Evolutionary conservation across 2,329 filamentous ascomycete genomes (phyloP).

Genomic region (Bipolaris zeicola): DNA sequence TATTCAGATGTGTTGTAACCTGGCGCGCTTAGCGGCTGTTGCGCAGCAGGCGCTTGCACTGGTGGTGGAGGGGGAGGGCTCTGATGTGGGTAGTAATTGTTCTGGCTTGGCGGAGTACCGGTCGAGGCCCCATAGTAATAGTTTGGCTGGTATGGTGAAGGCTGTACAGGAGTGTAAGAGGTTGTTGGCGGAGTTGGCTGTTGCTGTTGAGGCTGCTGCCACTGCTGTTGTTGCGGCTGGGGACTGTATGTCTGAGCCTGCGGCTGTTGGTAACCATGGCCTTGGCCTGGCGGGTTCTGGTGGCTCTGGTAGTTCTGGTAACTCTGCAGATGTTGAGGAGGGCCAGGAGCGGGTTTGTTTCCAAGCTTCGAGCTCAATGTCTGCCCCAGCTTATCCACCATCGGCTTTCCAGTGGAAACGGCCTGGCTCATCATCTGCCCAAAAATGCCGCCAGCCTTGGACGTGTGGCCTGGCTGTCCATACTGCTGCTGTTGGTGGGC

Average conservation of each 20-base stretch:
- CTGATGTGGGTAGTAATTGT: slow-evolving; percentile 38
- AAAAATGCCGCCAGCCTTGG: slow-evolving; percentile 32
- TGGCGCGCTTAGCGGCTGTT: background rate
- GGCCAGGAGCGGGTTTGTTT: slow-evolving; percentile 23
- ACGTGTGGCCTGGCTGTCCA: slow-evolving; percentile 19
- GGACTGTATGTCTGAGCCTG: slow-evolving; percentile 23
- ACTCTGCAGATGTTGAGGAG: slow-evolving; percentile 12
- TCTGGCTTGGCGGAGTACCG: slow-evolving; percentile 28
- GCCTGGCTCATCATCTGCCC: slow-evolving; percentile 40
- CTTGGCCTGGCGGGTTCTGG: slow-evolving; percentile 25
- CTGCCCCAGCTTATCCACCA: slow-evolving; percentile 45
- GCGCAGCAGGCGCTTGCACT: slow-evolving; percentile 17
- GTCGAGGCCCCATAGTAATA: slow-evolving; percentile 28
- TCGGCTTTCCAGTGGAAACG: slow-evolving; percentile 40
- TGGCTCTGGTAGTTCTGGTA: slow-evolving; percentile 43
- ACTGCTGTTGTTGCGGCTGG: slow-evolving; percentile 23
- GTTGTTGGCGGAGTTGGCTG: slow-evolving; percentile 18
- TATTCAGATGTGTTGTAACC: slow-evolving; percentile 13
- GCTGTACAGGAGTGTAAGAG: slow-evolving; percentile 14
- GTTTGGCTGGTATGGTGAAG: slow-evolving; percentile 17
- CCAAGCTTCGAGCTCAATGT: slow-evolving; percentile 44
- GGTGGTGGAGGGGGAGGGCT: slow-evolving; percentile 6
- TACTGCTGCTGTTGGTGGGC: slow-evolving; percentile 28
- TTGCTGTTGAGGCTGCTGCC: slow-evolving; percentile 24
- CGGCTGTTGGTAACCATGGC: slow-evolving; percentile 26